Percentiles rank a stretch among this genome's conserved stretches.
Conservation (phyloP, 2,329 filamentous ascomycete species). For the Cladosporium sp. region DNA sequence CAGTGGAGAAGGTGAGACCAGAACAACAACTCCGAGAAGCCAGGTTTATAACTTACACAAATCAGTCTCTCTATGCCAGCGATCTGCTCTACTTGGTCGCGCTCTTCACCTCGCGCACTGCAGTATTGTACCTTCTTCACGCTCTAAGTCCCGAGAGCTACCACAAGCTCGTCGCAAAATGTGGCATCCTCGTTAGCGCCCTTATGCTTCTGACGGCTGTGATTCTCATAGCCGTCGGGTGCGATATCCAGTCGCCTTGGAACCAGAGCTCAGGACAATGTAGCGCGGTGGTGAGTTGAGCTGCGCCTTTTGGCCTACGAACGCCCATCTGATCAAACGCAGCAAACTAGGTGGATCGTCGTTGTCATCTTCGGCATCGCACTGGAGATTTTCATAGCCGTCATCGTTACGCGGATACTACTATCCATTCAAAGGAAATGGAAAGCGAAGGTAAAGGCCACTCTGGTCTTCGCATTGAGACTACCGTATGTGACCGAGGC, state of each 20-base stretch:
- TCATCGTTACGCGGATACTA: background rate
- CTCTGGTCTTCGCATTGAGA: background rate
- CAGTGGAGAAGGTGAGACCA: slow-evolving; percentile 6
- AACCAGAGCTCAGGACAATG: background rate
- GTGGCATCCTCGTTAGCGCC: background rate
- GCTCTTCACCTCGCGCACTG: background rate
- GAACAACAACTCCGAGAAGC: background rate
- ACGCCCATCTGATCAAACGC: background rate
- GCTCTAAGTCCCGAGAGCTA: background rate
- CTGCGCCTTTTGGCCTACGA: background rate
- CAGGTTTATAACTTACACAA: background rate
- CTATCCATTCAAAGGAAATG: background rate
- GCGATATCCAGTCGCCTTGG: background rate
- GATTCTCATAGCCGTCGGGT: slow-evolving; percentile 3
- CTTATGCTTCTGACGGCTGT: background rate
- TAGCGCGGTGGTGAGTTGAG: background rate
- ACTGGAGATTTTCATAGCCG: background rate
- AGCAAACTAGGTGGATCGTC: background rate
- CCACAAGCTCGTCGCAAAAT: background rate
- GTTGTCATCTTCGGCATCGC: background rate
- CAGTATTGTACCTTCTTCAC: background rate
- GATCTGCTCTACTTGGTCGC: slow-evolving; percentile 5
- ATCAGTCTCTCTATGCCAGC: slow-evolving; percentile 6
- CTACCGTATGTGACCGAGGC: background rate
- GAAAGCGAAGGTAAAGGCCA: slow-evolving; percentile 7